phyloP scores from a whole-genome alignment of 1,284 basidiomycete species.

The Anthracocystis panici-leucophaei region DNA sequence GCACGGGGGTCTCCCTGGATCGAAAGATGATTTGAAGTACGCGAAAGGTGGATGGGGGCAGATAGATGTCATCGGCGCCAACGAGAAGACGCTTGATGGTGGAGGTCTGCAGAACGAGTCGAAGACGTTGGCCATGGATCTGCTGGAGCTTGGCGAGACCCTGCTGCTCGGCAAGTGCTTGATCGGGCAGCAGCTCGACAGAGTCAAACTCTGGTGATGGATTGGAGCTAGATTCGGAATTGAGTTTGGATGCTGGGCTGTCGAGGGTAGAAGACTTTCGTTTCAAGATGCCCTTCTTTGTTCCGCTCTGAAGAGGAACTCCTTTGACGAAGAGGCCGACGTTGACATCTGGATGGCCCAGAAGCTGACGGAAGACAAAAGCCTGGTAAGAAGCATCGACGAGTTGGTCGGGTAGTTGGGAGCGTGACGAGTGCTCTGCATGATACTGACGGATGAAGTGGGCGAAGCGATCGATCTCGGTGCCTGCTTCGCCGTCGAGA shows the following conservation, averaged over 20 bases:
- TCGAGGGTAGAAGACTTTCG: slow-evolving; percentile 5
- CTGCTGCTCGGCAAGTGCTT: slow-evolving; percentile 19
- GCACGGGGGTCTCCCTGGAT: slow-evolving; percentile 80
- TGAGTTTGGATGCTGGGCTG: slow-evolving; percentile 13
- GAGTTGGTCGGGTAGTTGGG: slow-evolving; percentile 72
- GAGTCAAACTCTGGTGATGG: slow-evolving; percentile 20
- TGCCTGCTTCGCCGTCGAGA: slow-evolving; percentile 85
- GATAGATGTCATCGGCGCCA: slow-evolving; percentile 80
- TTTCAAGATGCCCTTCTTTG: slow-evolving; percentile 25
- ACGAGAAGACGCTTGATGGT: slow-evolving; percentile 82
- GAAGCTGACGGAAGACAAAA: slow-evolving; percentile 83
- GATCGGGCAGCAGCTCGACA: slow-evolving; percentile 38
- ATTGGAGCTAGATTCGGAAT: slow-evolving; percentile 1
- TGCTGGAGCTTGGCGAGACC: slow-evolving; percentile 71
- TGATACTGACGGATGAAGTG: slow-evolving; percentile 80
- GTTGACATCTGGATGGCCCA: slow-evolving; percentile 78
- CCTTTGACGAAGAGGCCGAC: slow-evolving; percentile 73
- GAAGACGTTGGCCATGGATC: slow-evolving; percentile 72
- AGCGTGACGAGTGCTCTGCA: slow-evolving; percentile 67
- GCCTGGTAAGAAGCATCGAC: slow-evolving; percentile 81
- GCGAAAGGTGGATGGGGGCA: slow-evolving; percentile 86
- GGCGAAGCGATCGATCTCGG: slow-evolving; percentile 77
- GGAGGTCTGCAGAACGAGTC: slow-evolving; percentile 80
- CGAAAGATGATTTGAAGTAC: slow-evolving; percentile 85
- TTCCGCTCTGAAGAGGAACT: slow-evolving; percentile 14